phyloP scores from a whole-genome alignment of 495 filamentous ascomycete genomes.

The Chaetomidium leptoderma region DNA sequence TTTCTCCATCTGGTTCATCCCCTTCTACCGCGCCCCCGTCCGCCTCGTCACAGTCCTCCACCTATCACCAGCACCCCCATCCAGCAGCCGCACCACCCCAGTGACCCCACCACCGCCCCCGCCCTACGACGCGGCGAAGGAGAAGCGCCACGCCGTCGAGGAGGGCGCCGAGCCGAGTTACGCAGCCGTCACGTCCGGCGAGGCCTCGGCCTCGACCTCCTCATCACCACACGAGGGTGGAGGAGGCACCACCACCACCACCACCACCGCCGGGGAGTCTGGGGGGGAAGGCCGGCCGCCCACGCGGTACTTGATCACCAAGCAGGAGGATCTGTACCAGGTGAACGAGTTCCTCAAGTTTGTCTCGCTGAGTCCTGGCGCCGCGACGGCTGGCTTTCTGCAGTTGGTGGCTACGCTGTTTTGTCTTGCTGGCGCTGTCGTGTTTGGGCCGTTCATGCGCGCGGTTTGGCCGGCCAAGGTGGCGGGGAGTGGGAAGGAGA shows the following conservation, averaged over 20 bases:
- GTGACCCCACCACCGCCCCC: slow-evolving; percentile 10
- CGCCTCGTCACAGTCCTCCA: slow-evolving; percentile 69
- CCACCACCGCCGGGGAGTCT: not conserved
- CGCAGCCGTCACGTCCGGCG: slow-evolving; percentile 22
- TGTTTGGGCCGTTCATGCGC: slow-evolving; percentile 22
- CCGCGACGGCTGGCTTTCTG: slow-evolving; percentile 48
- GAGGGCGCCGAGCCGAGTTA: slow-evolving; percentile 24
- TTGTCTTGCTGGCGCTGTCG: slow-evolving; percentile 53
- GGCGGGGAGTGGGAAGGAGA: not conserved
- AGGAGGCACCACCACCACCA: not conserved
- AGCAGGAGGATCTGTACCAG: slow-evolving; percentile 82
- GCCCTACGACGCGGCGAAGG: slow-evolving; percentile 8
- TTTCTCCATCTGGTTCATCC: slow-evolving; percentile 73
- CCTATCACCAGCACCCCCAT: slow-evolving; percentile 41
- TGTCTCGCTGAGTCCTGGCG: slow-evolving; percentile 43
- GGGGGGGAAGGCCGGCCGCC: no score
- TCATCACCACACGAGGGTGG: not conserved
- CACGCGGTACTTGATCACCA: slow-evolving; percentile 59
- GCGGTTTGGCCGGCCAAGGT: not conserved
- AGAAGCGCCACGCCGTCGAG: slow-evolving; percentile 14
- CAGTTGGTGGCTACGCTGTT: slow-evolving; percentile 59
- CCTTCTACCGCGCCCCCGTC: slow-evolving; percentile 64
- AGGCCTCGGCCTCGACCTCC: not conserved
- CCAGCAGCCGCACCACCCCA: slow-evolving; percentile 15
- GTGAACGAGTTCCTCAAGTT: slow-evolving; percentile 74